phyloP scores from a whole-genome alignment of 225 moss, liverwort and hornwort species.

The Neckera pumila region DNA sequence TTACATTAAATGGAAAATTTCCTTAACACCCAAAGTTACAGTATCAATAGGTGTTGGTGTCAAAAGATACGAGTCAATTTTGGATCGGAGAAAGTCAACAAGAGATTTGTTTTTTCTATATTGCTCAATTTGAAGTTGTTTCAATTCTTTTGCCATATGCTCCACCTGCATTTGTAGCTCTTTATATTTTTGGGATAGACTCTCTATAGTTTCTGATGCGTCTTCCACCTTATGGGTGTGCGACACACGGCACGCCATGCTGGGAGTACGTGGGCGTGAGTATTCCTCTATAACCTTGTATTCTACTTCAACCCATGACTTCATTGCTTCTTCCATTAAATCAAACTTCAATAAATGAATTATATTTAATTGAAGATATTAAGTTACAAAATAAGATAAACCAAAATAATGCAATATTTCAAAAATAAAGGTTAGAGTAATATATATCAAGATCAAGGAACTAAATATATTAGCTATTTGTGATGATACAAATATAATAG shows the following conservation, averaged over 20 bases:
- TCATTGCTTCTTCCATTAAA: not conserved
- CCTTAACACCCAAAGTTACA: not conserved
- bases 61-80: not conserved
- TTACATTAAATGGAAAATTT: not conserved
- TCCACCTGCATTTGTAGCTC: not conserved
- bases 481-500: not conserved
- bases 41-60: not conserved
- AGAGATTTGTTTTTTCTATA: not conserved
- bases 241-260: rapidly evolving
- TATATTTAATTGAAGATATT: not conserved
- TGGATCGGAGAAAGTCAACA: not conserved
- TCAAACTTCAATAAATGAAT: not conserved
- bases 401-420: not conserved
- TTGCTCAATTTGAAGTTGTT: not conserved
- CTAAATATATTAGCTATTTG: not conserved
- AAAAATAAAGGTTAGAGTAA: not conserved
- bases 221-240: not conserved
- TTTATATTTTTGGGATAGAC: not conserved
- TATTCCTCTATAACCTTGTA: not conserved
- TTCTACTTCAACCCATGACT: not conserved
- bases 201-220: not conserved
- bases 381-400: not conserved
- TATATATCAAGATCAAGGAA: not conserved
- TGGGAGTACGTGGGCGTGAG: too few species aligned
- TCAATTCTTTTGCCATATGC: not conserved